Percentiles rank a stretch among this genome's conserved stretches.
Evolutionary conservation across 2,329 filamentous ascomycete species (phyloP).

Genomic region (Bipolaris victoriae): DNA sequence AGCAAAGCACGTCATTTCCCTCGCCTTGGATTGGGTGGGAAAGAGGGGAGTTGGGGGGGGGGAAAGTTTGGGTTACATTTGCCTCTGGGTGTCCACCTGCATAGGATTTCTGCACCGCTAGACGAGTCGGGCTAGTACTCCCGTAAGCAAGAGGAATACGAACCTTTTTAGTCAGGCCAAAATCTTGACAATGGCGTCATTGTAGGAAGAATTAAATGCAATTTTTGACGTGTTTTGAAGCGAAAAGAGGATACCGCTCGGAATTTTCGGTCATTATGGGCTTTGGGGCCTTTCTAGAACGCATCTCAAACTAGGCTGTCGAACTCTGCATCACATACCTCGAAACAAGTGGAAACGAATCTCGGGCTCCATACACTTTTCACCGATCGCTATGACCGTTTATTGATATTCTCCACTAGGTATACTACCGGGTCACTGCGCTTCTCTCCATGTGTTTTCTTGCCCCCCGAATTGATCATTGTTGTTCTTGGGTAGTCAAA

Average conservation of each 20-base stretch:
- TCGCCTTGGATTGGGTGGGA: slow-evolving; percentile 23
- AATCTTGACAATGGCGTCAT: background rate
- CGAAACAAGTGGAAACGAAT: background rate
- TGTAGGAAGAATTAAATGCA: background rate
- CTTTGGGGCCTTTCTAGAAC: background rate
- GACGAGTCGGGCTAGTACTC: background rate
- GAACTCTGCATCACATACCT: background rate
- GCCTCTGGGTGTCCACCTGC: slow-evolving; percentile 2
- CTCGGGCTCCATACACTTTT: background rate
- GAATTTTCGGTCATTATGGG: background rate
- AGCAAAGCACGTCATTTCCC: slow-evolving; percentile 32
- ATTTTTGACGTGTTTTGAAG: background rate
- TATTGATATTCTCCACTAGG: background rate
- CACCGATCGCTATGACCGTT: background rate
- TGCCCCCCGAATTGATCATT: background rate
- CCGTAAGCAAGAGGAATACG: background rate
- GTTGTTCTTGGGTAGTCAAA: too few relatives aligned
- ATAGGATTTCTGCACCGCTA: background rate
- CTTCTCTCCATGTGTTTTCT: background rate
- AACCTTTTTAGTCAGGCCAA: background rate
- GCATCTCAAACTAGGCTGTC: background rate
- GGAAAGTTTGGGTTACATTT: slow-evolving; percentile 6
- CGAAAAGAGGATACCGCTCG: background rate
- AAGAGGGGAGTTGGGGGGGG: background rate
- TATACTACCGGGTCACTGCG: too few relatives aligned